phyloP scores from a whole-genome alignment of 371 early-diverging fungal genomes.

The Rhizopus arrhizus region DNA sequence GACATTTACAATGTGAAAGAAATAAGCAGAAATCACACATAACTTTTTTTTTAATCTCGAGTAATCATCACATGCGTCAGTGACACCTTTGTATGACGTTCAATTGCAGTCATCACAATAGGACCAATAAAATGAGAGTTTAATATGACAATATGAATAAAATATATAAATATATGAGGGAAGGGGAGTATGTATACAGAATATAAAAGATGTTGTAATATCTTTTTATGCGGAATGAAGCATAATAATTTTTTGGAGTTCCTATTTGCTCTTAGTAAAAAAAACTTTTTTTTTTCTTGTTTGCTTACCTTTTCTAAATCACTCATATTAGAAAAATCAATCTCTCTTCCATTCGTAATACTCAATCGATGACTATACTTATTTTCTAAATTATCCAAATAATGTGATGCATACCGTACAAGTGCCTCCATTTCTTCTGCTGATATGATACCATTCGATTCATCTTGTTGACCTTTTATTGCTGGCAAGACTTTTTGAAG shows the following conservation, averaged over 20 bases:
- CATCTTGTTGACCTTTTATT: background rate
- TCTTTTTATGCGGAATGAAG: slow-evolving; percentile 13
- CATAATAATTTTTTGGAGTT: slow-evolving; percentile 21
- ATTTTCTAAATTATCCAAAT: slow-evolving; percentile 22
- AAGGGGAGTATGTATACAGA: background rate
- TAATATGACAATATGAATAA: background rate
- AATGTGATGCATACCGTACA: slow-evolving; percentile 24
- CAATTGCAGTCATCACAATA: background rate
- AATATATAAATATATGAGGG: too few species aligned
- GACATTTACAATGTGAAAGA: background rate
- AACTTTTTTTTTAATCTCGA: background rate
- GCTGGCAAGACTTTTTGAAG: slow-evolving; percentile 19
- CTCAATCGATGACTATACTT: slow-evolving; percentile 9
- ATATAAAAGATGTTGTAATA: background rate
- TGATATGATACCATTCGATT: slow-evolving; percentile 8
- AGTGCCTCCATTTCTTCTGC: slow-evolving; percentile 26
- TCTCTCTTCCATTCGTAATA: slow-evolving; percentile 11
- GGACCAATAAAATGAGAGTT: background rate
- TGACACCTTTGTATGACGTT: slow-evolving; percentile 1
- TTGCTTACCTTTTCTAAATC: slow-evolving; percentile 32
- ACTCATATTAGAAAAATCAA: slow-evolving; percentile 26
- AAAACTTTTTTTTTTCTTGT: background rate
- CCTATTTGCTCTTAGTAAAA: slow-evolving; percentile 6
- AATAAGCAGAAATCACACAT: slow-evolving; percentile 1
- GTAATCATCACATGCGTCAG: slow-evolving; percentile 1